A percentile compares a stretch with the other conserved stretches of the same genome.
Conservation (phyloP, 192 early-diverging fungal genomes). For the Lunasporangiospora selenospora region DNA sequence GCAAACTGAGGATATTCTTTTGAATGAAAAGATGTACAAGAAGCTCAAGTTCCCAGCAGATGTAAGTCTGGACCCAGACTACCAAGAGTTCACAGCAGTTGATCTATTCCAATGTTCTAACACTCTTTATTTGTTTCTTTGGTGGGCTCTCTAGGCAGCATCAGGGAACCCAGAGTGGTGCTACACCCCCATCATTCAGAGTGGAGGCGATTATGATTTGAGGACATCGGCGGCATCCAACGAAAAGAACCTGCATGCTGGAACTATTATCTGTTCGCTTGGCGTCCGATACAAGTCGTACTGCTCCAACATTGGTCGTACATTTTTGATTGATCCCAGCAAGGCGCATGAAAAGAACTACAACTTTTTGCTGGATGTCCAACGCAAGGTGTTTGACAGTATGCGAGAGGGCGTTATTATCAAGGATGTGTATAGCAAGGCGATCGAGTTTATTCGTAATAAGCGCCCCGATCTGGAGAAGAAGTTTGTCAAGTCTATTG, state of each 20-base stretch:
- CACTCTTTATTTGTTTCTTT: not conserved
- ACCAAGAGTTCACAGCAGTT: conserved; percentile 6
- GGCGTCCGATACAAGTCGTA: conserved; percentile 95
- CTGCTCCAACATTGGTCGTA: conserved; percentile 93
- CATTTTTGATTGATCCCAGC: conserved; percentile 92
- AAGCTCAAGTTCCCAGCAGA: conserved; percentile 73
- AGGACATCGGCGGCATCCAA: conserved; percentile 80
- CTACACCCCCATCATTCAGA: conserved; percentile 94
- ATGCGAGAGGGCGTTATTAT: conserved; percentile 80
- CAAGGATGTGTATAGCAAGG: conserved; percentile 78
- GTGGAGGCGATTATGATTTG: conserved; percentile 93
- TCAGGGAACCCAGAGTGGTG: conserved; percentile 86
- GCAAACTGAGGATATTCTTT: conserved; percentile 71
- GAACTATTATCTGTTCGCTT: conserved; percentile 91
- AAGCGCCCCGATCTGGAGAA: conserved; percentile 86
- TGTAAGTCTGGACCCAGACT: conserved; percentile 46
- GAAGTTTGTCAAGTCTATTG: conserved; percentile 88
- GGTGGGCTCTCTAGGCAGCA: conserved; percentile 48
- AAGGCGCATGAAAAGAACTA: conserved; percentile 95
- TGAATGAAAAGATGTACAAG: conserved; percentile 71
- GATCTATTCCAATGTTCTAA: not conserved
- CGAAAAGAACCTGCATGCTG: conserved; percentile 78
- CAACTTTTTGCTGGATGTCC: conserved; percentile 86
- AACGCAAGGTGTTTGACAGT: conserved; percentile 71
- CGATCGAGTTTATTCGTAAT: conserved; percentile 70